Base-by-base conservation (phyloP, 2,329 filamentous ascomycete genomes). In the Nothophoma quercina region DNA sequence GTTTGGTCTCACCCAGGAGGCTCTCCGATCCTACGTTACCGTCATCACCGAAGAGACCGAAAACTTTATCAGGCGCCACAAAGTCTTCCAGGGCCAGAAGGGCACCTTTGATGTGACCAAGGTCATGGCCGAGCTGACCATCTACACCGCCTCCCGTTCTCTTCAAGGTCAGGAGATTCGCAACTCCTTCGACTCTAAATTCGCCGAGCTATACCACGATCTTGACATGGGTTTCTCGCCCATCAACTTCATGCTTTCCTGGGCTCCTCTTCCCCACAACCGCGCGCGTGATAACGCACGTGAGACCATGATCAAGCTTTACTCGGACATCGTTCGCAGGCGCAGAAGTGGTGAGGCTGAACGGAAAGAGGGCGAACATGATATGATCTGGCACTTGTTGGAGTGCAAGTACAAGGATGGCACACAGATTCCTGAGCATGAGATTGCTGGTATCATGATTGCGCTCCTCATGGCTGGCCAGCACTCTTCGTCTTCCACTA, bases 331-430 rank as follows among this genome's bases (percentile, higher is more conserved):
- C 51, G 91, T 96, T 73, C 80, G 86, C 70, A 83, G 88, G 69
- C 85, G 91, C 64, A 85, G 89, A 34, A 80, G 81, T 60, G 77
- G 78, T 26, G 76, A 77, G 55, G 75, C 71, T 12, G 22, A 38
- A 13, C 76, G 78, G 60, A 77, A 77, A 53, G 77, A 82, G 55
- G 50, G 50, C n/a, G 80, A 83, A 41, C 70, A 70, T 41, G 91
- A 96, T 75, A 96, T 96, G 83, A 92, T 96, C 75, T 92, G 89
- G 85, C 91, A 95, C 69, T 79, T 96, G 60, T 95, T 96, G 91
- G 86, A 85, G 64, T 91, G 87, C 65, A 83, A 80, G 19, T 96
- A 96, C 83, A 96, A 96, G 80, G 85, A 93, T 64, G 91, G 91
- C 63, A 86, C 80, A 30, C 81, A 81, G 5, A 82, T 96, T n/a